Evolutionary conservation across 345 rosid genomes (phyloP).

Genomic region (Rhodomyrtus tomentosa): DNA sequence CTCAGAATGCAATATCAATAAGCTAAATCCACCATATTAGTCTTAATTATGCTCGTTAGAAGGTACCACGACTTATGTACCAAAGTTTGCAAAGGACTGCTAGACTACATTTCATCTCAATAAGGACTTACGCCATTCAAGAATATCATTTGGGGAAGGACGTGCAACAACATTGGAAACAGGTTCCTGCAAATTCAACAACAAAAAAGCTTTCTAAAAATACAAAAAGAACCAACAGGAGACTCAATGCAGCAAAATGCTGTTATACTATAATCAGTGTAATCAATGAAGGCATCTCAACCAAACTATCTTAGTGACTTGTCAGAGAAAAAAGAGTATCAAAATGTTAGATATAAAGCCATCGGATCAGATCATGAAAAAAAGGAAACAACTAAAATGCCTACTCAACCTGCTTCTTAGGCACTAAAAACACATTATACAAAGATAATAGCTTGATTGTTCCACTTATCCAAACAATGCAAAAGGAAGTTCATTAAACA

Average conservation of each 20-base stretch:
- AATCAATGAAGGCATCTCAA: not conserved
- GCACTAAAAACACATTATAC: not conserved
- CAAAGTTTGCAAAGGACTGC: not conserved
- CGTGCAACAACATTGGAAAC: slow-evolving; percentile 88
- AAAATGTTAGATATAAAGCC: not conserved
- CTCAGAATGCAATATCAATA: not conserved
- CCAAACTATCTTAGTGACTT: not conserved
- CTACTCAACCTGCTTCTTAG: not conserved
- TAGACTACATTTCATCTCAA: not conserved
- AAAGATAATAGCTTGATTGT: not conserved
- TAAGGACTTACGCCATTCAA: slow-evolving; percentile 89
- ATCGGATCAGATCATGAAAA: not conserved
- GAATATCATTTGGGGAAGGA: slow-evolving; percentile 87
- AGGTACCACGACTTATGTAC: not conserved
- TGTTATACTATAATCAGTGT: not conserved
- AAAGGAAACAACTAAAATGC: not conserved
- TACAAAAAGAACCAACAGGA: not conserved
- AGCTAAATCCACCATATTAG: not conserved
- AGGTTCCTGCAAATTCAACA: slow-evolving; percentile 63
- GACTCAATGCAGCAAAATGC: not conserved
- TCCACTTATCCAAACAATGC: not conserved
- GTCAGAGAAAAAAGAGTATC: not conserved
- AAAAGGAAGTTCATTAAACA: not conserved
- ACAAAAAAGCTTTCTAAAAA: not conserved
- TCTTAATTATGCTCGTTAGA: not conserved